Base-by-base conservation (phyloP, 2,329 filamentous ascomycete genomes). In the Juglanconis oblonga region DNA sequence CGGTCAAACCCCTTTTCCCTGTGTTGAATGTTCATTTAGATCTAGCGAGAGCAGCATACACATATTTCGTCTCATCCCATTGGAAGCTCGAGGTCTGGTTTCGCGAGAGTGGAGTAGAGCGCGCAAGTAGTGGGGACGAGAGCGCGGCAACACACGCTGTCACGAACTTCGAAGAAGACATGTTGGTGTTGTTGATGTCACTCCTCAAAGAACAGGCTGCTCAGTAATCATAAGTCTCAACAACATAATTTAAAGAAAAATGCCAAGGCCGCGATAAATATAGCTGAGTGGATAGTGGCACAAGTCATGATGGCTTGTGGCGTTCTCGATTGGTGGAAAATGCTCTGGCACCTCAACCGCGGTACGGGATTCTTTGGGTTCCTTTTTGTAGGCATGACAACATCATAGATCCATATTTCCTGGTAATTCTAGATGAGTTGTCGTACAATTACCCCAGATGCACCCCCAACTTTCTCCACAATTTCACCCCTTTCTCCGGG, bases 251-350 rank as follows among this genome's bases (percentile, higher is more conserved):
- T 36, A 9, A 29, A 1, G 17, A 36, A n/a, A 11, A 29, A 3
- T 47, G 52, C 52, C 52, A 55, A 55, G 44, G 48, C 32, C 42
- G 11, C 17, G 11, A 42, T 38, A 48, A 7, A 49, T 51, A 57
- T 57, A 51, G 33, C 17, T n/a, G 31, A 36, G 24, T 14, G 14
- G 31, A 33, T 2, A n/a, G 14, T 8, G 38, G 52, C 29, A 29
- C 38, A 42, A 35, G 32, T 53, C 29, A 8, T 17, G 36, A 24
- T 38, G 3, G 36, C 24, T 32, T n/a, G 29, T 31, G 40, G n/a
- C n/a, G 13, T 11, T 31, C 32, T 35, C 55, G n/a, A 57, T 57
- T 57, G 55, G 55, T 57, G 55, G 55, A 57, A 57, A 50, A 32
- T 49, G 36, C 47, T 36, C 1, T 45, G 8, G 10, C 29, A 33